phyloP scores from a whole-genome alignment of 1,139 yeast species.

The Magnusiomyces paraingens region DNA sequence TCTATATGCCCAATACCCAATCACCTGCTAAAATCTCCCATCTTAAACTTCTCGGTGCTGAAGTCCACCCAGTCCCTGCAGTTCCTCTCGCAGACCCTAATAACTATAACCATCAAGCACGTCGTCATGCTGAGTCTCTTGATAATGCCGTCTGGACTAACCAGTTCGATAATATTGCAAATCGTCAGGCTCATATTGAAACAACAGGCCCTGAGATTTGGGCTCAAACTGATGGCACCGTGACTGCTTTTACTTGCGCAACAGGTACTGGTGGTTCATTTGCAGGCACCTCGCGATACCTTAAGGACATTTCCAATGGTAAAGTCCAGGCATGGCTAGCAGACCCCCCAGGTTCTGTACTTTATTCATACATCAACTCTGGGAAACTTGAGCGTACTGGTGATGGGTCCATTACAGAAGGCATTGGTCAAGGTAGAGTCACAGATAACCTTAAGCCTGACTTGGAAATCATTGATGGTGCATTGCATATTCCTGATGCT shows the following conservation, averaged over 20 bases:
- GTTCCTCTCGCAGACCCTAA: conserved; percentile 73
- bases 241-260: conserved; percentile 81
- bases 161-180: conserved; percentile 81
- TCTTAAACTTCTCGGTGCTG: conserved; percentile 69
- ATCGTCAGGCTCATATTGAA: conserved; percentile 83
- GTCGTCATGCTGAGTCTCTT: conserved; percentile 67
- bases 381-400: conserved; percentile 62
- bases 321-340: conserved; percentile 62
- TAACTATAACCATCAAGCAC: conserved; percentile 81
- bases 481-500: conserved; percentile 61
- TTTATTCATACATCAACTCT: conserved; percentile 68
- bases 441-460: conserved; percentile 76
- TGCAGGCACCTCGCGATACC: conserved; percentile 73
- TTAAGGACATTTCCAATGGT: conserved; percentile 58
- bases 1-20: conserved; percentile 88
- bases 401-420: conserved; percentile 79
- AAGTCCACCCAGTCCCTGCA: conserved; percentile 86
- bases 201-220: conserved; percentile 93
- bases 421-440: conserved; percentile 91
- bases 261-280: conserved; percentile 92
- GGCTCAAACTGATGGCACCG: conserved; percentile 76
- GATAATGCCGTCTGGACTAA: conserved; percentile 87
- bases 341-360: conserved; percentile 89
- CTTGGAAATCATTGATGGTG: conserved; percentile 68
- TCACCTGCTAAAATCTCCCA: conserved; percentile 71